phyloP scores from a whole-genome alignment of 768 basidiomycete species.

The Tricholoma terreum region DNA sequence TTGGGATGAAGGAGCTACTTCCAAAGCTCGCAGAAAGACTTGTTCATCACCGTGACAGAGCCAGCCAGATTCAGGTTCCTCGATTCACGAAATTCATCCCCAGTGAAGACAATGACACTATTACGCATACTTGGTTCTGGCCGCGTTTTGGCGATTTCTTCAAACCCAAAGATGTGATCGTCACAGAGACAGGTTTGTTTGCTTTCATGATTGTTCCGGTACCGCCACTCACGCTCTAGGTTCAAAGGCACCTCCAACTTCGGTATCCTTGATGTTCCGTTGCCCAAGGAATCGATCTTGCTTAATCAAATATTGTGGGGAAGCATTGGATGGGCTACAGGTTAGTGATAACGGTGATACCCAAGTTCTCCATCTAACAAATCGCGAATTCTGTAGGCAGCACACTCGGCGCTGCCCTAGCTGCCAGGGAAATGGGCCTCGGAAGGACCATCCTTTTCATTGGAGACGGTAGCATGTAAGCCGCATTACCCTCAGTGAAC shows the following conservation, averaged over 20 bases:
- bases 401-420: slow-evolving; percentile 77
- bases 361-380: not conserved
- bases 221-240: not conserved
- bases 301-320: slow-evolving; percentile 86
- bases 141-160: slow-evolving; percentile 75
- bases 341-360: slow-evolving; percentile 30
- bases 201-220: not conserved
- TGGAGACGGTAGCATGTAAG: slow-evolving; percentile 80
- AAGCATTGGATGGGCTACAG: slow-evolving; percentile 87
- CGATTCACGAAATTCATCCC: slow-evolving; percentile 43
- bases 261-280: slow-evolving; percentile 76
- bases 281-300: slow-evolving; percentile 68
- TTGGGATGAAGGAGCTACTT: slow-evolving; percentile 77
- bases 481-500: slow-evolving; percentile 10
- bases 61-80: slow-evolving; percentile 46
- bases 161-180: slow-evolving; percentile 65
- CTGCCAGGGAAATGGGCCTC: slow-evolving; percentile 59
- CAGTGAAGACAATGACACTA: slow-evolving; percentile 45
- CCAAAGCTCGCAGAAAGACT: slow-evolving; percentile 64
- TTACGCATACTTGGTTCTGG: slow-evolving; percentile 85
- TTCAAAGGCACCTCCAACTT: slow-evolving; percentile 72
- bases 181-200: slow-evolving; percentile 77
- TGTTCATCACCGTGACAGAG: slow-evolving; percentile 35
- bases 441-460: slow-evolving; percentile 79
- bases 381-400: slow-evolving; percentile 36